Conservation (phyloP, 129 eudicot species). For the Artemisia tridentata region DNA sequence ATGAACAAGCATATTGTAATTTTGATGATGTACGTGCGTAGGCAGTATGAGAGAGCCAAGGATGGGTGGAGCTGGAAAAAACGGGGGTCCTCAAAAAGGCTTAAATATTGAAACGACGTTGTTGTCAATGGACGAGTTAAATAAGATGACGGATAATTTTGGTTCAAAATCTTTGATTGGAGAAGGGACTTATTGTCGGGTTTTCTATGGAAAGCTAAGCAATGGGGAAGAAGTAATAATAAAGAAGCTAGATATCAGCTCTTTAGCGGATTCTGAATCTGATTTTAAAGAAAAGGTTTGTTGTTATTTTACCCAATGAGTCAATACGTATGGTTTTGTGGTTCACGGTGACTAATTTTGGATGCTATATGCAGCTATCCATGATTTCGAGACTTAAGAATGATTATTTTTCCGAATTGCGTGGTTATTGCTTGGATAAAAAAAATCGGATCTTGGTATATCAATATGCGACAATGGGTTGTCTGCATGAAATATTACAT, state of each 20-base stretch:
- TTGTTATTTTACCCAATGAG: background rate
- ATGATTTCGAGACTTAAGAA: slow-evolving; percentile 54
- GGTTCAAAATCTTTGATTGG: slow-evolving; percentile 70
- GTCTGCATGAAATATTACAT: slow-evolving; percentile 60
- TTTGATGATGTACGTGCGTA: slow-evolving; percentile 8
- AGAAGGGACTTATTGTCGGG: slow-evolving; percentile 80
- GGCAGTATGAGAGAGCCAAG: slow-evolving; percentile 69
- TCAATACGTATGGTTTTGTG: background rate
- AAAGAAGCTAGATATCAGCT: slow-evolving; percentile 66
- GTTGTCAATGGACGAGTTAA: slow-evolving; percentile 59
- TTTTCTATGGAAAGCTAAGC: slow-evolving; percentile 57
- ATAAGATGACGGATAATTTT: slow-evolving; percentile 62
- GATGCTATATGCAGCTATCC: slow-evolving; percentile 50
- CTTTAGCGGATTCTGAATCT: slow-evolving; percentile 60
- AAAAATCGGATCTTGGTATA: slow-evolving; percentile 40
- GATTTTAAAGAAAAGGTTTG: slow-evolving; percentile 64
- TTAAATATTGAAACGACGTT: slow-evolving; percentile 65
- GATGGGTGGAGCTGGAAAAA: slow-evolving; percentile 31
- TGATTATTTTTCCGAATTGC: slow-evolving; percentile 27
- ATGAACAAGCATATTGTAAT: background rate
- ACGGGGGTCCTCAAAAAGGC: slow-evolving; percentile 50
- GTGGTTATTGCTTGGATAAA: slow-evolving; percentile 33
- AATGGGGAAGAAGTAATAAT: slow-evolving; percentile 55
- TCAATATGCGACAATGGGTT: slow-evolving; percentile 41
- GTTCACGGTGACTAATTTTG: background rate